phyloP scores from a whole-genome alignment of 2,329 filamentous ascomycete genomes.

The Penicillium sp. region DNA sequence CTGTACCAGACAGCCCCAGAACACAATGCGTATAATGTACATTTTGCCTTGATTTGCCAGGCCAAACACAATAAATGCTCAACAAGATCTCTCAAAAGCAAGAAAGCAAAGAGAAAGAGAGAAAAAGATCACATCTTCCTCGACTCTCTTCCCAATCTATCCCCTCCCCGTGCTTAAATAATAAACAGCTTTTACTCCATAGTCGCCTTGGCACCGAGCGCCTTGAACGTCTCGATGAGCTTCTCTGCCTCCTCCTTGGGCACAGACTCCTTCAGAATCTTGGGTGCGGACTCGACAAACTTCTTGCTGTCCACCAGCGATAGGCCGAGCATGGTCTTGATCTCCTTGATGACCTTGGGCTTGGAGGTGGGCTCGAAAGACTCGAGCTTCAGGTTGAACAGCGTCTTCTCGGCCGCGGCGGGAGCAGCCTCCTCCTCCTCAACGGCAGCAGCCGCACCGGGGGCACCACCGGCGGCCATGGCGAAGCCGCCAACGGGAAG shows the following conservation, averaged over 20 bases:
- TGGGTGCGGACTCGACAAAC: slow-evolving; percentile 97
- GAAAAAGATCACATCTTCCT: background rate
- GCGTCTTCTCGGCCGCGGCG: slow-evolving; percentile 85
- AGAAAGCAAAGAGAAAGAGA: slow-evolving; percentile 18
- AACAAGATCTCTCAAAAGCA: slow-evolving; percentile 19
- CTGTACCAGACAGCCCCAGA: slow-evolving; percentile 23
- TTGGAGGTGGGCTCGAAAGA: slow-evolving; percentile 85
- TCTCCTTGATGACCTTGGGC: slow-evolving; percentile 99
- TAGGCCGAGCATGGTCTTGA: slow-evolving; percentile 92
- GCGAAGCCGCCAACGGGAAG: slow-evolving; percentile 91
- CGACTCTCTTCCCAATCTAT: slow-evolving; percentile 8
- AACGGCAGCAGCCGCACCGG: slow-evolving; percentile 60
- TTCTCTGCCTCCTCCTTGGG: slow-evolving; percentile 99
- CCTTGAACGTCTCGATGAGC: slow-evolving; percentile 94
- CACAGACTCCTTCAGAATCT: slow-evolving; percentile 98
- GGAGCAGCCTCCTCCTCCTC: slow-evolving; percentile 87
- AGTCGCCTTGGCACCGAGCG: slow-evolving; percentile 77
- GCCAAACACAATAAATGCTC: slow-evolving; percentile 21
- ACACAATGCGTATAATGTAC: slow-evolving; percentile 39
- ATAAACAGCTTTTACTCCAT: slow-evolving; percentile 70
- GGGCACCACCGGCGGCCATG: slow-evolving; percentile 61
- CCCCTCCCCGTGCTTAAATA: slow-evolving; percentile 9
- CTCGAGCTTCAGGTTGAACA: slow-evolving; percentile 94
- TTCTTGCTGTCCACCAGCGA: slow-evolving; percentile 99
- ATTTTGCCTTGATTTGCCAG: slow-evolving; percentile 33